These are phyloP conservation scores for Scedosporium boydii DNA, from an alignment of 2,329 filamentous ascomycete species.

Conservation along the genomic window DNA sequence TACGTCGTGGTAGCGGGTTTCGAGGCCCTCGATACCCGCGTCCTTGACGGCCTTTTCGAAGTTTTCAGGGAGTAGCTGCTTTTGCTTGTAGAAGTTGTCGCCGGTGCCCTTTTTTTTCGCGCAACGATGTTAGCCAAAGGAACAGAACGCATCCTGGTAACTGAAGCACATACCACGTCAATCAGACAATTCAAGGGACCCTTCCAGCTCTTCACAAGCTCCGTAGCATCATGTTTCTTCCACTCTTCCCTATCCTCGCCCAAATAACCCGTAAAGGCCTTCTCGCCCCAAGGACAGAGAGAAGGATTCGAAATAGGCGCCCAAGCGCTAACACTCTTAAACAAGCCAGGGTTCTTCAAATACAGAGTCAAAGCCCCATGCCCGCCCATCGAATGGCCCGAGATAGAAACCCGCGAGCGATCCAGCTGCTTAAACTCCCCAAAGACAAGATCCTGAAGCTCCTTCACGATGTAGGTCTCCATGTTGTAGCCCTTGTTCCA, in stretches of 20 bases:
- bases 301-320: conserved; percentile 83
- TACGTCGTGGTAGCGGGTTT: conserved; percentile 72
- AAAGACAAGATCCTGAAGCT: conserved; percentile 75
- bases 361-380: conserved; percentile 90
- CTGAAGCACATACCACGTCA: conserved; percentile 59
- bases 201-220: conserved; percentile 71
- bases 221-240: conserved; percentile 86
- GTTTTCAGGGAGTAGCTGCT: conserved; percentile 90
- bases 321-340: conserved; percentile 82
- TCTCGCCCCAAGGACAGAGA: conserved; percentile 86
- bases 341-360: conserved; percentile 82
- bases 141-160: not conserved
- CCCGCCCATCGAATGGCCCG: conserved; percentile 94
- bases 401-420: conserved; percentile 62
- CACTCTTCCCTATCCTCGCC: conserved; percentile 68
- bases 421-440: conserved; percentile 63
- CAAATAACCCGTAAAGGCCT: conserved; percentile 88
- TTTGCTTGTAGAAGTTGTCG: conserved; percentile 94
- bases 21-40: conserved; percentile 61
- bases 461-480: conserved; percentile 84
- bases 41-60: conserved; percentile 71
- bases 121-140: not conserved
- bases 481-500: conserved; percentile 79
- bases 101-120: conserved; percentile 57
- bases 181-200: conserved; percentile 67